A percentile compares a stretch with the other conserved stretches of the same genome.
Conservation (phyloP, 148 eudicot genomes). For the Vaccinium macrocarpon region DNA sequence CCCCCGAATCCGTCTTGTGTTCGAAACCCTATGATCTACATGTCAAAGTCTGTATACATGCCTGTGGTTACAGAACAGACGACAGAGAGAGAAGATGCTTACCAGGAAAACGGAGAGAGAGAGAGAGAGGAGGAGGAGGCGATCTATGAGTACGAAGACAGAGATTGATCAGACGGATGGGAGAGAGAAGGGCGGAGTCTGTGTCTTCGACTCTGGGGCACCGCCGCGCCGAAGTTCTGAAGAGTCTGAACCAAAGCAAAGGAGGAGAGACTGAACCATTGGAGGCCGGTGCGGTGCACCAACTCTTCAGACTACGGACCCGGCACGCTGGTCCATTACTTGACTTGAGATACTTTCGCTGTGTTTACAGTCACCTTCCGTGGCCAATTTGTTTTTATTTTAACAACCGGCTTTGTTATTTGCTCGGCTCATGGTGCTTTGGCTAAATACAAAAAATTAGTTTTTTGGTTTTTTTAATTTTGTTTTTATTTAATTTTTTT, state of each 20-base stretch:
- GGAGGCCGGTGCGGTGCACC: no score
- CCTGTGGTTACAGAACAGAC: no score
- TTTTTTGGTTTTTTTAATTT: no score
- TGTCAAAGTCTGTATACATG: background rate
- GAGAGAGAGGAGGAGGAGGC: background rate
- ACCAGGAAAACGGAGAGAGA: slow-evolving; percentile 2
- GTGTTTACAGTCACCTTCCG: no score
- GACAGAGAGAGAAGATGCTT: background rate
- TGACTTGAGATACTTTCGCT: no score
- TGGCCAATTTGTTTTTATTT: no score
- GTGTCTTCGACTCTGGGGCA: background rate
- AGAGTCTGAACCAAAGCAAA: background rate
- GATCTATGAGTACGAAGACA: background rate
- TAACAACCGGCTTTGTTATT: no score
- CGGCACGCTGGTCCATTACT: no score
- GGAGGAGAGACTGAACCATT: background rate
- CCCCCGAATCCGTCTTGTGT: background rate
- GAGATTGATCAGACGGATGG: slow-evolving; percentile 5
- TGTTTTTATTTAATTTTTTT: no score
- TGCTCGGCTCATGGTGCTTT: no score
- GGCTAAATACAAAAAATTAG: no score
- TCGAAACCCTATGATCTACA: slow-evolving; percentile 4
- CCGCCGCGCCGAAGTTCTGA: background rate
- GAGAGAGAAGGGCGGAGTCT: background rate
- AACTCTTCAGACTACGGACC: no score